Percentiles rank a stretch among this genome's conserved stretches.
These are phyloP conservation scores for Solanum corneliomulleri DNA, from an alignment of 257 asterid species.

Conservation along the genomic window DNA sequence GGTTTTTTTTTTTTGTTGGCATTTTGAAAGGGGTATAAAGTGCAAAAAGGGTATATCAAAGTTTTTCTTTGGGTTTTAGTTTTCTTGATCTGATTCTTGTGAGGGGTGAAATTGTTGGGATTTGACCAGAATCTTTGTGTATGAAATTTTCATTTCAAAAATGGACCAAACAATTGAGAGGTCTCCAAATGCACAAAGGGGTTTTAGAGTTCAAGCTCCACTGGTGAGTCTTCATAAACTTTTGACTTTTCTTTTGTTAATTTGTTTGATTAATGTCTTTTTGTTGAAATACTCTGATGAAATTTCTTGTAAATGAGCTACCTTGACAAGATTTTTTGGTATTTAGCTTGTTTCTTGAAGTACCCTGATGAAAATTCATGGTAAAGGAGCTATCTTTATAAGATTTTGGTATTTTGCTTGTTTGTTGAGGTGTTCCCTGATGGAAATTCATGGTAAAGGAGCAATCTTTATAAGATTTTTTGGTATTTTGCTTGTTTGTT, in stretches of 20 bases:
- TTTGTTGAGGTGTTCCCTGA: not conserved
- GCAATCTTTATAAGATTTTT: not conserved
- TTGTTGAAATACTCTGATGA: not conserved
- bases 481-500: not conserved
- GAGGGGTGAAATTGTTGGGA: not conserved
- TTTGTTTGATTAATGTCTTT: not conserved
- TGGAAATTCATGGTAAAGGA: not conserved
- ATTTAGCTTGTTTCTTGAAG: not conserved
- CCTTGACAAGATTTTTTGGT: not conserved
- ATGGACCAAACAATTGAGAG: constrained; percentile 68
- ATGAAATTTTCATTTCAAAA: constrained; percentile 21
- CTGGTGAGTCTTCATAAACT: constrained; percentile 42
- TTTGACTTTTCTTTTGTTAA: not conserved
- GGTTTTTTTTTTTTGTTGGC: constrained; percentile 23
- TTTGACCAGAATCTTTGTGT: constrained; percentile 18
- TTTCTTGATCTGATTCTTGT: not conserved
- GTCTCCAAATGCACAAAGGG: constrained; percentile 69
- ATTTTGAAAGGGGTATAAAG: constrained; percentile 23
- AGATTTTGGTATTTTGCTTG: not conserved
- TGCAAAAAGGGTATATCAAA: constrained; percentile 5
- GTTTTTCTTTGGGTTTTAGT: constrained; percentile 19
- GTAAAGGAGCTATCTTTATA: not conserved
- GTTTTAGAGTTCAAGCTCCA: constrained; percentile 80
- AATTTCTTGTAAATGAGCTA: not conserved
- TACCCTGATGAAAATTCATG: not conserved